Base-by-base conservation (phyloP, 768 basidiomycete species). In the Lactarius trivialis region DNA sequence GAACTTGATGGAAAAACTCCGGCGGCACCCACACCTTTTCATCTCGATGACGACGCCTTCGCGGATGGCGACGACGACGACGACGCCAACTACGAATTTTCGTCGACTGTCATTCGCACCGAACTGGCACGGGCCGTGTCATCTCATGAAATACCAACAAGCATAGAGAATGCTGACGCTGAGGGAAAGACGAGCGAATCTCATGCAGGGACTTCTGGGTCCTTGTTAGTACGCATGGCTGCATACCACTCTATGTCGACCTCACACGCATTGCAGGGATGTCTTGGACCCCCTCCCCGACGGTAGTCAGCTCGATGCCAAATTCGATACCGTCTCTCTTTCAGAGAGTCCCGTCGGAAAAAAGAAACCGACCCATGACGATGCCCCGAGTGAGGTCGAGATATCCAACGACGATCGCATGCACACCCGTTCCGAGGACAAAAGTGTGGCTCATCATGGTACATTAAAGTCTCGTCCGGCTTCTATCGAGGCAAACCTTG, bases 41-140 rank as follows among this genome's bases (percentile, higher is more conserved):
- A 65, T 39, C 32, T 67, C 21, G 88, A 90, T 73, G 89, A 90
- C 73, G 89, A 91, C 70, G 85, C 86, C 15, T 91, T 91, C 72
- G 78, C 79, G 1, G 84, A 84, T 53, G 76, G 71, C 11, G 83
- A 84, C 9, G 83, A 83, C 61, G 83, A 83, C 61, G 73, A 76
- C 43, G 79, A 81, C 60, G 66, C 75, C 8, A 69, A 72, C 1
- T 77, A 79, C 70, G 77, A 82, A 43, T 88, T 91, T 76, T 82
- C 77, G 19, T 76, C 83, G 3, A 81, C 81, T 49, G 76, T 78
- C n/a, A 79, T 89, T 60, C 82, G 87, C 34, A 74, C 80, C 58
- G 86, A 88, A 60, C 71, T 90, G 54, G 80, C 81, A 52, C 81
- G 77, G 69, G 78, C 78, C 64, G 72, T 77, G 67, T 74, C 73